Base-by-base conservation (phyloP, 768 basidiomycete species). In the Botryobasidium botryosum region DNA sequence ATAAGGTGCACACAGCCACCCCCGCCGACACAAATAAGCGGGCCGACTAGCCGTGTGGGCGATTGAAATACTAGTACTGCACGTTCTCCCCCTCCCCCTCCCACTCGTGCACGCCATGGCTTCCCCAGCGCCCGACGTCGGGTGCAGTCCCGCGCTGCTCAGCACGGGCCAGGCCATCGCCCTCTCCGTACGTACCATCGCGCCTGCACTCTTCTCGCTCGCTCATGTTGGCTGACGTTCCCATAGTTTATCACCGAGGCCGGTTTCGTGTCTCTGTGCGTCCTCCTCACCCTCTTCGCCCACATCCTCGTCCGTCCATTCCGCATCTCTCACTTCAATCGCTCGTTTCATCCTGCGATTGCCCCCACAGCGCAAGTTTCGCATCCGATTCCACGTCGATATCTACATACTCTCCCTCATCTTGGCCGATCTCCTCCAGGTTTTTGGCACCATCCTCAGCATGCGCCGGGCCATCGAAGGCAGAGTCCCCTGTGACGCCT, bases 351-450 rank as follows among this genome's bases (percentile, higher is more conserved):
- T 17, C 40, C 21, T 41, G 20, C 8, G 40, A 41, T 15, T 8
- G 12, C 37, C 21, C 8, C 25, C 15, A 6, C 40, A 47, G 46
- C 46, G 46, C 23, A 47, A 47, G n/a, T n/a, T n/a, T 10, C 46
- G 41, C 18, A 47, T 47, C 17, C 39, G 46, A 5, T 41, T 40
- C 21, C 46, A 47, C 40, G 40, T 47, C 15, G 46, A 47, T 33
- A 40, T 26, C 4, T 47, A 47, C 27, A 47, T 47, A 31, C 38
- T 47, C 24, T 47, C 46, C 6, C 46, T 47, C 27, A 12, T 47
- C 28, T 47, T 47, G 26, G 46, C 46, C n/a, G 46, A 47, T 27
- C 46, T 47, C 3, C 24, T 47, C 10, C 46, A 47, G 42, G 46
- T 38, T 24, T 24, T 47, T 15, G 46, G 46, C 8, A 40, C 46